A percentile compares a stretch with the other conserved stretches of the same genome.
phyloP scores from a whole-genome alignment of 805 yeast genomes.

The Tetrapisispora arboricola region DNA sequence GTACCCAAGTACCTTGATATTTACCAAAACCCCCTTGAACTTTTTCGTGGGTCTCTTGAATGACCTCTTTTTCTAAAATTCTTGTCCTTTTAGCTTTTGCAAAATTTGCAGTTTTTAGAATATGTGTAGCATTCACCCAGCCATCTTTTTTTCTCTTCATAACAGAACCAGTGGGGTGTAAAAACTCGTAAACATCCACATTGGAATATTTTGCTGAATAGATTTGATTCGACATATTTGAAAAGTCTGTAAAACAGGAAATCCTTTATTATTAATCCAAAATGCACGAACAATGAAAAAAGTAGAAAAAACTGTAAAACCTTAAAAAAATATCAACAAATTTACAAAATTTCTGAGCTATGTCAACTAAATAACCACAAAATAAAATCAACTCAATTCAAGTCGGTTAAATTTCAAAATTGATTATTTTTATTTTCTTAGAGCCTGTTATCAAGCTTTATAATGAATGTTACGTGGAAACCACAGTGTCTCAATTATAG shows the following conservation, averaged over 20 bases:
- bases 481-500: too few relatives aligned
- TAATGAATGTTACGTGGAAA: too few relatives aligned
- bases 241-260: neutral
- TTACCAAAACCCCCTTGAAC: conserved; percentile 97
- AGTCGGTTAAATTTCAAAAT: too few relatives aligned
- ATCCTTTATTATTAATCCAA: too few relatives aligned
- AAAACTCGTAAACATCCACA: conserved; percentile 74
- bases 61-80: conserved; percentile 88
- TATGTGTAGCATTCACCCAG: conserved; percentile 93
- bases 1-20: conserved; percentile 97
- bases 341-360: too few relatives aligned
- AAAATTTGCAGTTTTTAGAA: conserved; percentile 83
- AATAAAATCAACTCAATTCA: too few relatives aligned
- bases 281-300: too few relatives aligned
- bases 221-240: conserved; percentile 28
- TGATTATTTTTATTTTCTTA: too few relatives aligned
- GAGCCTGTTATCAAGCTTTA: too few relatives aligned
- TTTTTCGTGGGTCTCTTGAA: conserved; percentile 78
- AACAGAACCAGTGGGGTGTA: conserved; percentile 56
- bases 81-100: conserved; percentile 92
- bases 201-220: conserved; percentile 74
- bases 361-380: too few relatives aligned
- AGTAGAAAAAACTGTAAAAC: too few relatives aligned
- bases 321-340: too few relatives aligned
- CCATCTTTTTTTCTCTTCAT: conserved; percentile 71